Base-by-base conservation (phyloP, 257 asterid species). In the Forsythia viridissima region DNA sequence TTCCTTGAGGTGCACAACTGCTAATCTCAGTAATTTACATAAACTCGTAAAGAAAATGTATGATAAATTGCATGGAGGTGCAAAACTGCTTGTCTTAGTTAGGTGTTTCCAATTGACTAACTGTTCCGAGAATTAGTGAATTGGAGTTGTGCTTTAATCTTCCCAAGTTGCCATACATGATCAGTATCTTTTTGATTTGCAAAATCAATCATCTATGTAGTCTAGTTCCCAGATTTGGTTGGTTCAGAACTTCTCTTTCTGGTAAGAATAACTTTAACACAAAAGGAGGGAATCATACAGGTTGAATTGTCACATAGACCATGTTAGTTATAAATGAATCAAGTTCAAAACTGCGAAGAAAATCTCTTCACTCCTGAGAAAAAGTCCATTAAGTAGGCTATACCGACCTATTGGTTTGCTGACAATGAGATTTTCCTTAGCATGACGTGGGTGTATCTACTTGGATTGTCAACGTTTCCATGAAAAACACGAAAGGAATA, bases 21-120 rank as follows among this genome's bases (percentile, higher is more conserved):
- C 12, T 43, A 43, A 1, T 8, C 13, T 6, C 8, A 4, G 5
- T 11, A 86, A 20, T 55, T 52, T 40, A 69, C 73, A 38, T 42
- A 79, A 85, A 55, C 82, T 70, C 59, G 7, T 70, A 63, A 30
- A 63, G 18, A 30, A 30, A 59, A 24, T 63, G 39, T 36, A 9
- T 10, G 9, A 51, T 51, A 15, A 51, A 43, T 43, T 41, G 44
- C 44, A 0, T 43, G 10, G 10, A 43, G 51, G 51, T 43, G 51
- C 51, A 43, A 30, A 30, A 30, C 34, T 43, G 51, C 12, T 43
- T 8, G 8, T 8, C 51, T 6, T 20, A 15, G 5, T 11, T 63
- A 63, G 40, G 40, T 11, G 8, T 63, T 63, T 39, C 70, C 39
- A 21, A 21, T 63, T 21, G 37, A 11, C 40, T 10, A 24, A 63